Evolutionary conservation across 495 filamentous ascomycete species (phyloP).

Genomic region (Peziza echinospora): DNA sequence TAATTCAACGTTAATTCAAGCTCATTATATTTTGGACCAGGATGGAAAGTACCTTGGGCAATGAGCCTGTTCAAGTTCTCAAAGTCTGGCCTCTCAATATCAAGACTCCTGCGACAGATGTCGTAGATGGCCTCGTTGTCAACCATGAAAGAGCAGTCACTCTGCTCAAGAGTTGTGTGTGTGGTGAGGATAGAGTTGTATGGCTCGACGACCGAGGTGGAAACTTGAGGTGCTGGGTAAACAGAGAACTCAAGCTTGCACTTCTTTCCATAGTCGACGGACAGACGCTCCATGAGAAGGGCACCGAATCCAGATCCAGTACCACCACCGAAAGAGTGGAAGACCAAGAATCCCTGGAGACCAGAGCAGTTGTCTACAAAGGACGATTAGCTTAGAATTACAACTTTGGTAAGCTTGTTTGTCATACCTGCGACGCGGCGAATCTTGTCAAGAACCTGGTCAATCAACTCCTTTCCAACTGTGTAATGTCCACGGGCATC

Average conservation of each 20-base stretch:
- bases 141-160: slow-evolving; percentile 79
- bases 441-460: slow-evolving; percentile 63
- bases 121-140: slow-evolving; percentile 89
- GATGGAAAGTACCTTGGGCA: slow-evolving; percentile 37
- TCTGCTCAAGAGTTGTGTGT: slow-evolving; percentile 84
- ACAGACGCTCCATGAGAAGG: slow-evolving; percentile 66
- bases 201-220: slow-evolving; percentile 76
- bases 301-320: slow-evolving; percentile 83
- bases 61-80: slow-evolving; percentile 82
- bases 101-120: slow-evolving; percentile 73
- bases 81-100: slow-evolving; percentile 66
- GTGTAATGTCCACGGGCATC: slow-evolving; percentile 87
- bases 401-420: background rate
- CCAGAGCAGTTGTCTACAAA: slow-evolving; percentile 64
- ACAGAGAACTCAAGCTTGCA: slow-evolving; percentile 84
- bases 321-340: slow-evolving; percentile 86
- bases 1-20: no score
- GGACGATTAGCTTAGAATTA: background rate
- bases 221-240: slow-evolving; percentile 68
- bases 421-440: slow-evolving; percentile 56
- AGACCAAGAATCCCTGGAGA: slow-evolving; percentile 79
- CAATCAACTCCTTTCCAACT: slow-evolving; percentile 76
- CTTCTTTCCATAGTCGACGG: slow-evolving; percentile 83
- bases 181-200: slow-evolving; percentile 85
- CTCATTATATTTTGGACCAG: no score